Percentiles rank a stretch among this genome's conserved stretches.
These are phyloP conservation scores for Hemerocallis citrina DNA, from an alignment of 106 monocot genomes.

Conservation along the genomic window DNA sequence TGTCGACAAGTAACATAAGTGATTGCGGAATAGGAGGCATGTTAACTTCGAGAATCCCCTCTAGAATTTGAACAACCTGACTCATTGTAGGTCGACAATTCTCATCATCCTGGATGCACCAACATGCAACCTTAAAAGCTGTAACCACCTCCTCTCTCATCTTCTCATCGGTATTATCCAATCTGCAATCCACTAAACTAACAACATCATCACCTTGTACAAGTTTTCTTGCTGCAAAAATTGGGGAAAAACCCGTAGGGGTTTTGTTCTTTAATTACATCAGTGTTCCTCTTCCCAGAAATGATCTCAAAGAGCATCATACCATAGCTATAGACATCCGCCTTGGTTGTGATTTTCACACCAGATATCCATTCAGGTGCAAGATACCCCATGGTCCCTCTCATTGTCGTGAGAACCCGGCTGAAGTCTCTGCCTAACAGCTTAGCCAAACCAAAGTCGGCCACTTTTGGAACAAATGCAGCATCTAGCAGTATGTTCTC, in stretches of 20 bases:
- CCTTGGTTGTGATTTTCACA: constrained; percentile 22
- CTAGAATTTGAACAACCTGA: constrained; percentile 11
- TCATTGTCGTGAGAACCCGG: constrained; percentile 33
- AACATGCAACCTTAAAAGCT: constrained; percentile 14
- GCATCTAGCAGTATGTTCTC: constrained; percentile 33
- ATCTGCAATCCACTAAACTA: constrained; percentile 20
- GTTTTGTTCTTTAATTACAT: not conserved
- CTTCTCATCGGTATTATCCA: constrained; percentile 5
- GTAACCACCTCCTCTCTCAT: constrained; percentile 12
- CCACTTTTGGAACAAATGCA: constrained; percentile 25
- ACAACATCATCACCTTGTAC: constrained; percentile 11
- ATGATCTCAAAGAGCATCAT: constrained; percentile 41
- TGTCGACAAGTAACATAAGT: not conserved
- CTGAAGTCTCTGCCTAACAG: constrained; percentile 32
- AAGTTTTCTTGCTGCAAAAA: constrained; percentile 11
- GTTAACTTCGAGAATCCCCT: constrained; percentile 7
- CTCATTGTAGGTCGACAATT: constrained; percentile 9
- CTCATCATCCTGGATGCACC: constrained; percentile 18
- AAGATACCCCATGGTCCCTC: constrained; percentile 30
- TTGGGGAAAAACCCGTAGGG: constrained; percentile 2
- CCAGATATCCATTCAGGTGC: constrained; percentile 41
- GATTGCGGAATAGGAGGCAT: constrained; percentile 4
- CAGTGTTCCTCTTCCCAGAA: constrained; percentile 21
- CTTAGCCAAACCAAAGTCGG: constrained; percentile 35
- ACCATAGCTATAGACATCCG: constrained; percentile 40